Evolutionary conservation across 2,329 filamentous ascomycete genomes (phyloP), one percentile per base, ranked within the genome.

Genomic region (Curvularia eragrostidis): DNA sequence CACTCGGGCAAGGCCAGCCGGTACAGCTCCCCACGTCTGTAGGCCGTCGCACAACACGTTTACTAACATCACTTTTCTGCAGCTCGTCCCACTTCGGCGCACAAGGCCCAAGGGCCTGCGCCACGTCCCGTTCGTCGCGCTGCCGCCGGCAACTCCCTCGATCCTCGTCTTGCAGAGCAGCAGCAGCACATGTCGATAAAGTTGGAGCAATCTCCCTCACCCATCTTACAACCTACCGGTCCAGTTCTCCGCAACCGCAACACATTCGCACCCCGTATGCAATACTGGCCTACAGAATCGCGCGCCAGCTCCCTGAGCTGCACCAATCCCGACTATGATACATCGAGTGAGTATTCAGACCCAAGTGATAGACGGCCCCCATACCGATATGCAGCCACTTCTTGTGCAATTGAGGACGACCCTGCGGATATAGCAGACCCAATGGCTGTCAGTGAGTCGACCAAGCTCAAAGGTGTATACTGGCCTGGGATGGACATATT

Each of bases 401-500:
- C 71, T 28, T 75, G 69, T 63, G 71, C 71, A 44, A 63, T 75
- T 34, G 72, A 73, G 36, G 71, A 75, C 39, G 73, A 74, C 9
- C 62, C 66, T 28, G 55, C 48, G 26, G 71, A 71, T 10, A 32
- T 55, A 24, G 52, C 59, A 23, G 69, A 72, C 23, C 66, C 69
- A 21, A 69, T 67, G 52, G 67, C 67, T 46, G 70, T 70, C 24
- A 77, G 72, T 41, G 77, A 79, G 54, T 71, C 69, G 48, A 80
- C 75, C 57, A 85, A 81, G 68, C 81, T 93, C 52, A 93, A 93
- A 74, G 90, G 90, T 2, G 80, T 88, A n/a, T 80, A 86, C 46
- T 92, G 88, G 83, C 88, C 89, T 2, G 91, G 91, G 18, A 93
- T 93, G 90, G 85, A 86, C 52, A 83, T 91, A n/a, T 93, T 93